A percentile compares a stretch with the other conserved stretches of the same genome.
Evolutionary conservation across 2,329 filamentous ascomycete species (phyloP).

Genomic region (Xylaria sp.): DNA sequence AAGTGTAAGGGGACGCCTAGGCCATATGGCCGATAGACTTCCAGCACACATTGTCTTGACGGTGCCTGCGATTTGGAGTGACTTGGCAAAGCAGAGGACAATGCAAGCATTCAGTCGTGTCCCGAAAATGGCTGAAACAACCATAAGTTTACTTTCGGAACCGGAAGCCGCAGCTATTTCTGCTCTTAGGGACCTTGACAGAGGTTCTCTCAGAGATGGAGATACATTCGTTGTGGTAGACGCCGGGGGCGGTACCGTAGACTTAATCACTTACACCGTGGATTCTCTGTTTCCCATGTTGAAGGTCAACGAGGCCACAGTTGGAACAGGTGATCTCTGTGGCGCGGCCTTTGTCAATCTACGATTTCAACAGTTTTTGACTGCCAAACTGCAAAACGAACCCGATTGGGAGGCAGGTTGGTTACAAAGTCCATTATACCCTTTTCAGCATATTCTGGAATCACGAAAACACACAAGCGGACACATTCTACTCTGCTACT

Average conservation of each 20-base stretch:
- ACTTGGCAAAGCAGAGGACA: slow-evolving; percentile 63
- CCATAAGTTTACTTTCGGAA: slow-evolving; percentile 60
- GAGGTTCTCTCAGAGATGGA: slow-evolving; percentile 54
- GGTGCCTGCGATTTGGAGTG: slow-evolving; percentile 69
- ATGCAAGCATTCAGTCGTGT: slow-evolving; percentile 56
- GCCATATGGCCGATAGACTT: slow-evolving; percentile 35
- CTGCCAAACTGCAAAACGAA: slow-evolving; percentile 55
- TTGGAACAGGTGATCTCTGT: slow-evolving; percentile 61
- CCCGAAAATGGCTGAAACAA: slow-evolving; percentile 46
- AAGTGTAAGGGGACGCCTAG: not conserved
- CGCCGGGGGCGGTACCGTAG: slow-evolving; percentile 59
- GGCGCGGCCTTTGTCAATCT: slow-evolving; percentile 62
- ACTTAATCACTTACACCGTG: slow-evolving; percentile 55
- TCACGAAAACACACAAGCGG: not conserved
- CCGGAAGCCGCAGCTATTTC: slow-evolving; percentile 49
- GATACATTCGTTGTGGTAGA: slow-evolving; percentile 64
- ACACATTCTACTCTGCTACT: not conserved
- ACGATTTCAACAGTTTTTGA: slow-evolving; percentile 58
- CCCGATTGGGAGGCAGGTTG: slow-evolving; percentile 55
- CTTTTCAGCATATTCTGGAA: not conserved
- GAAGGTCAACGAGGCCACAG: slow-evolving; percentile 60
- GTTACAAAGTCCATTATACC: not conserved
- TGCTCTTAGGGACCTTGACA: slow-evolving; percentile 52
- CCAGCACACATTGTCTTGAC: slow-evolving; percentile 65
- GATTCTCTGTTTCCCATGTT: slow-evolving; percentile 56